These are phyloP conservation scores for Nelumbo lutea DNA, from an alignment of 164 flowering plant genomes.

Conservation along the genomic window DNA sequence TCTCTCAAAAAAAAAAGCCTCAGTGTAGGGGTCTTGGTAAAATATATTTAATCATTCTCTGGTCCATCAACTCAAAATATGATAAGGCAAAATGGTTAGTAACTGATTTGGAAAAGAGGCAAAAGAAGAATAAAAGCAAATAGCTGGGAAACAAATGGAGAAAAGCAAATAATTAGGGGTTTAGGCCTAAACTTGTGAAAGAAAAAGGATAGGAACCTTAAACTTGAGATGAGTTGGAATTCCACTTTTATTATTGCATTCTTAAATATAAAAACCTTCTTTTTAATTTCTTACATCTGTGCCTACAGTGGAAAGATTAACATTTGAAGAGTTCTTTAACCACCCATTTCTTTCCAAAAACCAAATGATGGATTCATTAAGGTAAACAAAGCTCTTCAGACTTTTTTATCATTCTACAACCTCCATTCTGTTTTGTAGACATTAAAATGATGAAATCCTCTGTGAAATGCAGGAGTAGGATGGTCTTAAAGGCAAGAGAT, in stretches of 20 bases:
- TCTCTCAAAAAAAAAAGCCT: no score
- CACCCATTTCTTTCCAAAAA: conserved; percentile 62
- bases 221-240: neutral
- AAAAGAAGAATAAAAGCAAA: no score
- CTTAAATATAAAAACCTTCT: neutral
- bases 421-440: no score
- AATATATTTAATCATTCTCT: no score
- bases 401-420: neutral
- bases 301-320: conserved; percentile 80
- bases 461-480: conserved; percentile 35
- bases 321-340: conserved; percentile 96
- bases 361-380: conserved; percentile 32
- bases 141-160: no score
- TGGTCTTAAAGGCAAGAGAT: conserved; percentile 27
- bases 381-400: conserved; percentile 31
- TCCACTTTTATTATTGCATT: neutral
- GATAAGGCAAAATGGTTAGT: no score
- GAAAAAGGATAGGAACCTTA: no score
- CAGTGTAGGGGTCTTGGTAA: no score
- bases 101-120: no score
- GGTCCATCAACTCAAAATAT: no score
- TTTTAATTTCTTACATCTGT: conserved; percentile 3
- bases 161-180: no score
- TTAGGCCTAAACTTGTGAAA: no score
- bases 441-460: conserved; percentile 1